Evolutionary conservation across 78 protist species (phyloP).

Genomic region (Guillardia theta): DNA sequence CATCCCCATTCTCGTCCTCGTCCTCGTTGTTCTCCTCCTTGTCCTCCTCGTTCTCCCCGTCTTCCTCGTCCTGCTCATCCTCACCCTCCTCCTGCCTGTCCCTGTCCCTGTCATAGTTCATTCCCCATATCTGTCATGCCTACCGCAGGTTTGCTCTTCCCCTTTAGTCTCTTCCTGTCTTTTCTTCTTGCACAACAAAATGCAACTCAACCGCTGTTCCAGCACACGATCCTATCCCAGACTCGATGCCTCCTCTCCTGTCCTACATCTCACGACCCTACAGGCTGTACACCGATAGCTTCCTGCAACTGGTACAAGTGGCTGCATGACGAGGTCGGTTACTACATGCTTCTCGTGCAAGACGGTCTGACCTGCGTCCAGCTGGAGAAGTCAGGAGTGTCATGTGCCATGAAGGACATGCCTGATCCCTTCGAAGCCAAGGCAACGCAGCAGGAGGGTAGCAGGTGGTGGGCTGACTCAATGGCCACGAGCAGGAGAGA

Average conservation of each 20-base stretch:
- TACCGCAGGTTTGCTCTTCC: background rate
- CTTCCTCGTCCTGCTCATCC: too few relatives aligned
- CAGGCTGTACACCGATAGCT: background rate
- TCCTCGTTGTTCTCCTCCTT: too few relatives aligned
- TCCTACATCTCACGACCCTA: too few relatives aligned
- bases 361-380: too few relatives aligned
- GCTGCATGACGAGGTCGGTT: too few relatives aligned
- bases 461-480: background rate
- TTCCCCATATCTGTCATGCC: too few relatives aligned
- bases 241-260: too few relatives aligned
- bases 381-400: background rate
- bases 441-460: background rate
- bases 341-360: too few relatives aligned
- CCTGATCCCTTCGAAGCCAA: background rate
- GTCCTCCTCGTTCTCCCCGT: too few relatives aligned
- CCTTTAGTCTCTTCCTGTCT: background rate
- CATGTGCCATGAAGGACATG: background rate
- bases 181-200: background rate
- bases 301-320: background rate
- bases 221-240: background rate
- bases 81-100: too few relatives aligned
- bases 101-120: too few relatives aligned
- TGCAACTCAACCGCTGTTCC: background rate
- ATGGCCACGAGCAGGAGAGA: background rate
- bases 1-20: too few relatives aligned